These are phyloP conservation scores for Phialocephala subalpina DNA, from an alignment of 2,329 filamentous ascomycete genomes.

Conservation along the genomic window DNA sequence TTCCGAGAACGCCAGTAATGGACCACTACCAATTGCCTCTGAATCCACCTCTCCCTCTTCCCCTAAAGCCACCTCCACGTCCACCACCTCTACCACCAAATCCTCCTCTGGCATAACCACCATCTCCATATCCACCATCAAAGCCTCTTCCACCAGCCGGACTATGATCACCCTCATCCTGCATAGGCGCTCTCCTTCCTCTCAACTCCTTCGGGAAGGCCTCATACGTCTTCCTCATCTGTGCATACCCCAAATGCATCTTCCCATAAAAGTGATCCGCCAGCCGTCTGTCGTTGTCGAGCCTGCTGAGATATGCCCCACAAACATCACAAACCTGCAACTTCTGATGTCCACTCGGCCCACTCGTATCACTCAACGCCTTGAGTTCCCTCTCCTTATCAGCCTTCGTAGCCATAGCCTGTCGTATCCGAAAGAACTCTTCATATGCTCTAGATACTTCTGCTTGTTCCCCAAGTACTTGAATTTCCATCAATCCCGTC, in stretches of 20 bases:
- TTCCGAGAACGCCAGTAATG: constrained; percentile 1
- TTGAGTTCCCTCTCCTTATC: constrained; percentile 90
- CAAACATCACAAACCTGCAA: constrained; percentile 98
- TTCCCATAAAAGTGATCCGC: constrained; percentile 99
- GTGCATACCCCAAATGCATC: constrained; percentile 98
- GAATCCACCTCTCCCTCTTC: constrained; percentile 40
- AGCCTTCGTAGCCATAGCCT: constrained; percentile 81
- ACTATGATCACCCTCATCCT: constrained; percentile 58
- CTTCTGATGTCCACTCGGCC: constrained; percentile 95
- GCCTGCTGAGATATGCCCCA: constrained; percentile 88
- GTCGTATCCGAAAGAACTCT: constrained; percentile 86
- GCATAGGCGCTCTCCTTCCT: constrained; percentile 66
- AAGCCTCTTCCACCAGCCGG: constrained; percentile 60
- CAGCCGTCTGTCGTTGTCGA: constrained; percentile 93
- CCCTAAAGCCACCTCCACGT: constrained; percentile 38
- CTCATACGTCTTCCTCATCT: constrained; percentile 95
- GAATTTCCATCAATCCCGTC: constrained; percentile 83
- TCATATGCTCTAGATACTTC: constrained; percentile 84
- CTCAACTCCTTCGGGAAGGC: constrained; percentile 88
- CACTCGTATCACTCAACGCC: constrained; percentile 87
- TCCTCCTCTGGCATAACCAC: constrained; percentile 51
- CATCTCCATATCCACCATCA: constrained; percentile 59
- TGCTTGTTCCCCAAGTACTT: constrained; percentile 82
- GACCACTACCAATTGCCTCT: constrained; percentile 39
- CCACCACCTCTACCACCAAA: constrained; percentile 41